Evolutionary conservation across 2,329 filamentous ascomycete species (phyloP).

Genomic region (Colletotrichum kahawae): DNA sequence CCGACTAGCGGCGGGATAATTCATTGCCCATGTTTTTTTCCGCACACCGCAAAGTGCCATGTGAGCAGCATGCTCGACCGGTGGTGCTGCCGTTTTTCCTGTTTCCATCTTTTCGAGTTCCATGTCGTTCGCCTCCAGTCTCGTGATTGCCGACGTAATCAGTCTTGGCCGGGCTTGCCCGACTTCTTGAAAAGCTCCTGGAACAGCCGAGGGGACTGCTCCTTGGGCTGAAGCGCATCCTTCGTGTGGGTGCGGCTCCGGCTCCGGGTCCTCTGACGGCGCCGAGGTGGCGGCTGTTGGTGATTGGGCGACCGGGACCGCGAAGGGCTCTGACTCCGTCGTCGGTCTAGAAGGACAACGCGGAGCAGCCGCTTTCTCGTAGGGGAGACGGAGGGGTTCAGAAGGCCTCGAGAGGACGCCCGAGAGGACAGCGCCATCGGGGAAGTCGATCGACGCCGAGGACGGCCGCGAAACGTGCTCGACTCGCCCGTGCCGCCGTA

Average conservation of each 20-base stretch:
- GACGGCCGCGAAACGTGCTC: slow-evolving; percentile 47
- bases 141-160: neutral
- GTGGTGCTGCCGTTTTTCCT: neutral
- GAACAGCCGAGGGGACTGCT: slow-evolving; percentile 1
- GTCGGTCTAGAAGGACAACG: slow-evolving; percentile 42
- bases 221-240: neutral
- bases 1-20: neutral
- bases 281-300: slow-evolving; percentile 33
- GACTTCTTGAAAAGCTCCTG: slow-evolving; percentile 11
- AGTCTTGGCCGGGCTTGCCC: neutral
- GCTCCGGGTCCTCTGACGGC: slow-evolving; percentile 43
- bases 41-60: neutral
- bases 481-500: slow-evolving; percentile 45
- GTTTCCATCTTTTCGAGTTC: neutral
- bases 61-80: neutral
- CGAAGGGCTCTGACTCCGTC: slow-evolving; percentile 50
- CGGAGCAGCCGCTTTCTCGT: slow-evolving; percentile 46
- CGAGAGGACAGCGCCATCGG: slow-evolving; percentile 34
- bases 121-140: neutral
- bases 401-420: slow-evolving; percentile 36
- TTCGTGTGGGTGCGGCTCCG: slow-evolving; percentile 33
- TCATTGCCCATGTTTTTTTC: neutral
- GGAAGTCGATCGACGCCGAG: slow-evolving; percentile 43
- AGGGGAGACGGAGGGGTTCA: slow-evolving; percentile 39
- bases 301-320: slow-evolving; percentile 39